Evolutionary conservation across 345 rosid species (phyloP).

Genomic region (Barbarea vulgaris): DNA sequence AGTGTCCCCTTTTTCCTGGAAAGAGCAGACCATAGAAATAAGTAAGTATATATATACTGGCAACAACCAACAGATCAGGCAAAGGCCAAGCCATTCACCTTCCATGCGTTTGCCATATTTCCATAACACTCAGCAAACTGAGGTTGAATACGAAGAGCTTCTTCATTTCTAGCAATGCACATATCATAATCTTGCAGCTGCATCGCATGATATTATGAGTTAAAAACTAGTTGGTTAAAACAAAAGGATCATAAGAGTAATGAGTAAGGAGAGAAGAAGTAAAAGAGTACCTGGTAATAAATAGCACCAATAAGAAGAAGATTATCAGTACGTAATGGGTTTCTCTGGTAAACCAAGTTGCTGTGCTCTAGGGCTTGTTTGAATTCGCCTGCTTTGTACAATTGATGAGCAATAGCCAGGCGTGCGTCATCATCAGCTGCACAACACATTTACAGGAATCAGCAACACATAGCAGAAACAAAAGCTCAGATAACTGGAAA

Average conservation of each 20-base stretch:
- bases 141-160: conserved; percentile 91
- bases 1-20: conserved; percentile 91
- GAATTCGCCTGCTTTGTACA: conserved; percentile 80
- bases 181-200: conserved; percentile 95
- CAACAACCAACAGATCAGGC: conserved; percentile 10
- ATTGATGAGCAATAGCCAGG: conserved; percentile 76
- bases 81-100: conserved; percentile 50
- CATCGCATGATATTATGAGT: background rate
- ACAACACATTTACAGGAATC: conserved; percentile 12
- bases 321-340: conserved; percentile 82
- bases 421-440: conserved; percentile 79
- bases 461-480: conserved; percentile 24
- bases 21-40: conserved; percentile 14
- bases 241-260: background rate
- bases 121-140: conserved; percentile 99
- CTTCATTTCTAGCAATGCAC: conserved; percentile 94
- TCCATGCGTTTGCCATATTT: conserved; percentile 99
- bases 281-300: conserved; percentile 73
- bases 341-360: conserved; percentile 73
- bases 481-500: background rate
- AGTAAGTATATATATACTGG: background rate
- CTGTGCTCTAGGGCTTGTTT: conserved; percentile 86
- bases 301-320: conserved; percentile 96
- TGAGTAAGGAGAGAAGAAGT: background rate
- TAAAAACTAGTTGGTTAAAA: conserved; percentile 11